Percentiles rank a stretch among this genome's conserved stretches.
Conservation (phyloP, 495 filamentous ascomycete genomes). For the Podospora fimiseda region DNA sequence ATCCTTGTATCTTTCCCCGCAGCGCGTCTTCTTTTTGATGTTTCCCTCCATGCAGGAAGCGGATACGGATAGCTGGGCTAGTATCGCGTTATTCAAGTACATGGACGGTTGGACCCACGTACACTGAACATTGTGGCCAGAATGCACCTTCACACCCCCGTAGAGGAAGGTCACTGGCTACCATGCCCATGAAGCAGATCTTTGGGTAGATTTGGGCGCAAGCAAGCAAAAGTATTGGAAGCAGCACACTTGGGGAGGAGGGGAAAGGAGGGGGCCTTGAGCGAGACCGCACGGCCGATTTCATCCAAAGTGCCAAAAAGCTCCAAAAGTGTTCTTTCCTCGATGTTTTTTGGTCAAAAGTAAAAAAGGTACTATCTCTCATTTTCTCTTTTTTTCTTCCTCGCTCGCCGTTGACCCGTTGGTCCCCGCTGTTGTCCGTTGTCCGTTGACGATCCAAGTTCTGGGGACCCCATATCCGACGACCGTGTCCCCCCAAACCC, state of each 20-base stretch:
- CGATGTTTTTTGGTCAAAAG: neutral
- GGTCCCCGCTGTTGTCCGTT: too few relatives aligned
- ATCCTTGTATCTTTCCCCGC: conserved; percentile 3
- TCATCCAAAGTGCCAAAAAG: conserved; percentile 11
- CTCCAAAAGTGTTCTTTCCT: conserved; percentile 2
- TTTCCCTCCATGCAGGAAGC: conserved; percentile 6
- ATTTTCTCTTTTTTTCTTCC: neutral
- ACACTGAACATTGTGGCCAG: neutral
- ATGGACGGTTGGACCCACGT: conserved; percentile 5
- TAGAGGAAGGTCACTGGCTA: conserved; percentile 9
- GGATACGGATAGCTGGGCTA: conserved; percentile 1
- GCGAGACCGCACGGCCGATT: conserved; percentile 10
- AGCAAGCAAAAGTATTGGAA: conserved; percentile 6
- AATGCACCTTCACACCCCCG: neutral
- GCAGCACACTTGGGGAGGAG: too few relatives aligned
- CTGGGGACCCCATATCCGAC: conserved; percentile 20
- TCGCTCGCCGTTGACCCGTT: conserved; percentile 3
- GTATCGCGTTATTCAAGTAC: conserved; percentile 14
- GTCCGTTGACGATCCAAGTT: neutral
- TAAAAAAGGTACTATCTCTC: neutral
- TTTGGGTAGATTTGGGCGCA: conserved; percentile 21
- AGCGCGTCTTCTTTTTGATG: neutral
- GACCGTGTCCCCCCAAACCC: conserved; percentile 17
- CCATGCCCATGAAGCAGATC: conserved; percentile 4
- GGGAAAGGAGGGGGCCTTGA: neutral